Conservation (phyloP, 2,329 filamentous ascomycete genomes). For the Phyllachora maydis region DNA sequence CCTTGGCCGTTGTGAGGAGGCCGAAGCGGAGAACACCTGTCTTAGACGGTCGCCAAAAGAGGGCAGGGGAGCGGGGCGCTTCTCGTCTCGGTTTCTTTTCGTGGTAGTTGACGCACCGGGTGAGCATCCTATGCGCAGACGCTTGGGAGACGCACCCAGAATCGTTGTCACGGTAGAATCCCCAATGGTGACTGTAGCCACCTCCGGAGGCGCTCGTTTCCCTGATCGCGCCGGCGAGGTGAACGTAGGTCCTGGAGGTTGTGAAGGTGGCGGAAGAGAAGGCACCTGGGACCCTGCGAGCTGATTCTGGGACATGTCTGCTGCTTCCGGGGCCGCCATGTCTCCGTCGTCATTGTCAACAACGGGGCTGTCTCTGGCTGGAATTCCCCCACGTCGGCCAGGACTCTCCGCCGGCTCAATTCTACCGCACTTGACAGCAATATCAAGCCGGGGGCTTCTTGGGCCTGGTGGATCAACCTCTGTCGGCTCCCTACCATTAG, state of each 20-base stretch:
- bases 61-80: slow-evolving; percentile 11
- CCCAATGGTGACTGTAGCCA: slow-evolving; percentile 59
- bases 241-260: slow-evolving; percentile 7
- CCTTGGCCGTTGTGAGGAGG: slow-evolving; percentile 5
- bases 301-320: too few relatives aligned
- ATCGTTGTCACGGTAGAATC: slow-evolving; percentile 43
- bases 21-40: slow-evolving; percentile 20
- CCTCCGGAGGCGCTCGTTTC: slow-evolving; percentile 37
- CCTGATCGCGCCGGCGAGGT: slow-evolving; percentile 11
- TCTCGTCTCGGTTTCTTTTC: slow-evolving; percentile 1
- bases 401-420: too few relatives aligned
- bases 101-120: slow-evolving; percentile 1
- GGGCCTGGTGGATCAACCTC: too few relatives aligned
- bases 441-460: too few relatives aligned
- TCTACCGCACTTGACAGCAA: too few relatives aligned
- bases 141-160: slow-evolving; percentile 36
- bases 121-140: slow-evolving; percentile 8
- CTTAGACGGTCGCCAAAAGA: slow-evolving; percentile 21
- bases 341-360: too few relatives aligned
- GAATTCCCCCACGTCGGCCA: too few relatives aligned
- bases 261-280: slow-evolving; percentile 11
- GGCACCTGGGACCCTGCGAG: slow-evolving; percentile 3
- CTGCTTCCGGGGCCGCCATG: too few relatives aligned
- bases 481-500: too few relatives aligned
- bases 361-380: too few relatives aligned